Conservation (phyloP, 257 asterid species). For the Asclepias syriaca region DNA sequence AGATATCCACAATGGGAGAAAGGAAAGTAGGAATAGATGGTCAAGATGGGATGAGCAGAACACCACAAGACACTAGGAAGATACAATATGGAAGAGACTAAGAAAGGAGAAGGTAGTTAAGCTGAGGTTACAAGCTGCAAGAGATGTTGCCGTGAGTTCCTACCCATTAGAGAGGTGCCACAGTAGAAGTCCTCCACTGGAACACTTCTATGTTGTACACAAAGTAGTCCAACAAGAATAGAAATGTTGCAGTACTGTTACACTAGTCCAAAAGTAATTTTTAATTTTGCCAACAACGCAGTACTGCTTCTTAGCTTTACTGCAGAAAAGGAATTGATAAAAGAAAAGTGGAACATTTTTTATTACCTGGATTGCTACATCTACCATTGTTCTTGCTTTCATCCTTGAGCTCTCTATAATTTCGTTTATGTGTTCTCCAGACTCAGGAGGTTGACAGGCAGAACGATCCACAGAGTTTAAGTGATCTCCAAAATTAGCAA, state of each 20-base stretch:
- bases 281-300: no score
- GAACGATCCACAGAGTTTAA: slow-evolving; percentile 41
- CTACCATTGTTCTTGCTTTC: slow-evolving; percentile 78
- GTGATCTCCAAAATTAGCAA: slow-evolving; percentile 34
- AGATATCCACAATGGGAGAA: neutral
- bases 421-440: slow-evolving; percentile 59
- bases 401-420: slow-evolving; percentile 68
- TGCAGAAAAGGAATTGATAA: neutral
- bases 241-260: no score
- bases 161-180: no score
- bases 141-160: no score
- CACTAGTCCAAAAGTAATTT: no score
- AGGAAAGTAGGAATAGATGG: neutral
- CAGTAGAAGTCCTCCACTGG: no score
- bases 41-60: neutral
- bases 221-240: no score
- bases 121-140: no score
- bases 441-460: slow-evolving; percentile 45
- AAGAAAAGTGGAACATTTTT: neutral
- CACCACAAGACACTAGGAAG: no score
- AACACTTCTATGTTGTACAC: no score
- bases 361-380: slow-evolving; percentile 81
- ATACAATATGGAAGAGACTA: no score
- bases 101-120: no score
- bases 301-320: neutral